These are phyloP conservation scores for Lipomyces spencermartinsiae DNA, from an alignment of 805 yeast species.

Conservation along the genomic window DNA sequence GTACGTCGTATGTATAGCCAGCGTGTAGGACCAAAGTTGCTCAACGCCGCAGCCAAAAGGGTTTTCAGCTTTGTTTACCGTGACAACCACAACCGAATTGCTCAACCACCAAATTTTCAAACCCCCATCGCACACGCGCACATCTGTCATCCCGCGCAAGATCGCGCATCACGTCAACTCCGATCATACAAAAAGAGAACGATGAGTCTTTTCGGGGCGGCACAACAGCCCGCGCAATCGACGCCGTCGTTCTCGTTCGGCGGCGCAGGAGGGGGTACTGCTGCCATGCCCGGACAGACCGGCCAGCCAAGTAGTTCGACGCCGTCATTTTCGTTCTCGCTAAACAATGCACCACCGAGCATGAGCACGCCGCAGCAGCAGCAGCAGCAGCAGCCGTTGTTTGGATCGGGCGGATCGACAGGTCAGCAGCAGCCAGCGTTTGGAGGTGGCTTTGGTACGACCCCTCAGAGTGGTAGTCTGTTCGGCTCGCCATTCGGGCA, in stretches of 20 bases:
- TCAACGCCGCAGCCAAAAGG: not conserved
- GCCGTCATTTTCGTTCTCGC: constrained; percentile 2
- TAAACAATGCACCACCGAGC: not conserved
- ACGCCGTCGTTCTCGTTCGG: not conserved
- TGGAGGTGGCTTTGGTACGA: not conserved
- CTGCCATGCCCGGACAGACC: not conserved
- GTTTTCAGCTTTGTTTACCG: not conserved
- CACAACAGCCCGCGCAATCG: not conserved
- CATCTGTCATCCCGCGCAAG: not conserved
- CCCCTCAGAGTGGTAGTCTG: not conserved
- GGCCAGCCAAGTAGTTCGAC: not conserved
- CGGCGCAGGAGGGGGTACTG: not conserved
- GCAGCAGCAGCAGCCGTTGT: constrained; percentile 8
- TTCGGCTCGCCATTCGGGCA: constrained; percentile 6
- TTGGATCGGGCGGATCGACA: not conserved
- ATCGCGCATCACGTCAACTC: not conserved
- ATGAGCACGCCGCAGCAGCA: constrained; percentile 10
- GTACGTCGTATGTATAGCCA: too few species aligned
- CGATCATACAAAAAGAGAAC: not conserved
- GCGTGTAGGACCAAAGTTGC: too few species aligned
- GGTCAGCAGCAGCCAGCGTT: constrained; percentile 7
- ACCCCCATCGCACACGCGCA: not conserved
- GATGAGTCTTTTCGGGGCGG: not conserved
- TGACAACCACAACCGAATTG: not conserved
- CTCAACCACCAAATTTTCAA: not conserved